Conservation (phyloP, 139 green algal species). For the Dunaliella sp. region DNA sequence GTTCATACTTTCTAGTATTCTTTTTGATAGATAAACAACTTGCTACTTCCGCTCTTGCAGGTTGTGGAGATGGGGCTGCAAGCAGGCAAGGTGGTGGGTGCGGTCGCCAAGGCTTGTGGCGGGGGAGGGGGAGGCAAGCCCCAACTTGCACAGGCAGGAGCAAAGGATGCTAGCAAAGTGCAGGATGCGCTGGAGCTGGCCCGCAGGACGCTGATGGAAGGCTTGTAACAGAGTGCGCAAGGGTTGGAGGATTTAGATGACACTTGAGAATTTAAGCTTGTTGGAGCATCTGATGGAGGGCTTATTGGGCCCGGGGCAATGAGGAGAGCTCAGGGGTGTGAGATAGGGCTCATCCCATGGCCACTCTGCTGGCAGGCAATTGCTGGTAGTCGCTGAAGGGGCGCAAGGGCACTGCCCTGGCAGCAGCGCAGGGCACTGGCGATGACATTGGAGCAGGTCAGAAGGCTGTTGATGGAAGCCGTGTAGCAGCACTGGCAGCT, state of each 20-base stretch:
- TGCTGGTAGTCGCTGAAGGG: too few relatives aligned
- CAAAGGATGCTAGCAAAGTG: conserved; percentile 64
- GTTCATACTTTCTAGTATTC: too few relatives aligned
- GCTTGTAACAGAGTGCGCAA: conserved; percentile 17
- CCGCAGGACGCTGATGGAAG: conserved; percentile 29
- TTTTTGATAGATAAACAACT: too few relatives aligned
- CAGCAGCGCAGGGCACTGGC: too few relatives aligned
- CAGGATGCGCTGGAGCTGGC: conserved; percentile 50
- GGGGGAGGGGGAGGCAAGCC: conserved; percentile 88
- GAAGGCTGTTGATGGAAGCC: conserved; percentile 28
- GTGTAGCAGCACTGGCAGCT: too few relatives aligned
- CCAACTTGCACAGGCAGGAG: conserved; percentile 85
- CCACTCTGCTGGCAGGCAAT: too few relatives aligned
- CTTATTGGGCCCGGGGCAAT: too few relatives aligned
- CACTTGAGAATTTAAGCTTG: too few relatives aligned
- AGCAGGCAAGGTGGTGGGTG: conserved; percentile 83
- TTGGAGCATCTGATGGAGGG: too few relatives aligned
- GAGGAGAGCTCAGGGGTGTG: too few relatives aligned
- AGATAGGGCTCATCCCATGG: too few relatives aligned
- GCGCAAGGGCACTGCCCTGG: too few relatives aligned
- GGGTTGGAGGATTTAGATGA: neutral
- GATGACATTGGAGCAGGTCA: conserved; percentile 48
- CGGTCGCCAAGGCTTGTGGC: conserved; percentile 85
- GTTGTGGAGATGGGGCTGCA: conserved; percentile 59
- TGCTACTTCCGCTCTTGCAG: conserved; percentile 23